Evolutionary conservation across 2,329 filamentous ascomycete genomes (phyloP), one percentile per base, ranked within the genome.

Genomic region (Neopestalotiopsis sp.): DNA sequence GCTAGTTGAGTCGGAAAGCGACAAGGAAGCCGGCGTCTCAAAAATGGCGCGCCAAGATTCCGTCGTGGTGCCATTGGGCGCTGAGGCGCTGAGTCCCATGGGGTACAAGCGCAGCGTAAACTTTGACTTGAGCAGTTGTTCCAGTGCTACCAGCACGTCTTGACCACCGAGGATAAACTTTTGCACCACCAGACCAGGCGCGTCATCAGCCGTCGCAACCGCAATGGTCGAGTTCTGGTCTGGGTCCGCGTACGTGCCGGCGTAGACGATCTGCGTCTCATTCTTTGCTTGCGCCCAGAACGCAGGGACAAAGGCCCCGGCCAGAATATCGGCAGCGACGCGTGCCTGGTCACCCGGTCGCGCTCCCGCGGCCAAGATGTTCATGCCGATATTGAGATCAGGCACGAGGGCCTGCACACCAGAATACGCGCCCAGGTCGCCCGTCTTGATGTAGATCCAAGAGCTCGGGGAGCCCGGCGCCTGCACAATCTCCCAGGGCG

Each of bases 381-480:
- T 65, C 14, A 65, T 20, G 38, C 62, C 62, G 0, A 65, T 5
- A 4, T 28, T 28, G 0, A 65, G 40, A n/a, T 65, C 62, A 3
- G 62, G 62, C 38, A 65, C 28, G 12, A 65, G 62, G 1, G 28
- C 62, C n/a, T 24, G n/a, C 5, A 49, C 14, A 20, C 13, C 34
- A 9, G 62, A 45, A 30, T 65, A 65, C 38, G 14, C 14, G 1
- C 62, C 62, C 12, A 65, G 24, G 62, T 65, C 40, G 9, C 62
- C 62, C 17, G 62, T 20, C 62, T 65, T 65, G 62, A 40, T 65
- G 20, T 65, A 65, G 13, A 65, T 45, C 62, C 62, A 65, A 5
- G 62, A 65, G 14, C 5, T 28, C 14, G 62, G 59, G 24, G 24
- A n/a, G 14, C 59, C 59, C 24, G 24, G 24, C 24, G 24, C 0